Conservation (phyloP, 352 stramenopile species). For the Globisporangium orthogonon region DNA sequence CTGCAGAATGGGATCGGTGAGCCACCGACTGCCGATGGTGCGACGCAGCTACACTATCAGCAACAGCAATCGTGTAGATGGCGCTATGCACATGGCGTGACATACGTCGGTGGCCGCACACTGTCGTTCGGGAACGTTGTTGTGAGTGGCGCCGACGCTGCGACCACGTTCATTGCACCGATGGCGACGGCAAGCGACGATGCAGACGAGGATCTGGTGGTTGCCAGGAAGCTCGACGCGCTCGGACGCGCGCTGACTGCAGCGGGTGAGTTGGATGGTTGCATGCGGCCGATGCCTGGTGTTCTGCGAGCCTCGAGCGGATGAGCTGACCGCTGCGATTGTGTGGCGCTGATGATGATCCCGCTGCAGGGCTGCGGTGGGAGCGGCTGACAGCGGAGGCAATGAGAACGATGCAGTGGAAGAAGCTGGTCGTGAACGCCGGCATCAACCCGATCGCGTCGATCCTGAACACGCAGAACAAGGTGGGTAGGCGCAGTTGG, state of each 20-base stretch:
- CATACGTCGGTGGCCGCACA: slow-evolving; percentile 49
- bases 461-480: slow-evolving; percentile 50
- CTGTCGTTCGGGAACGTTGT: slow-evolving; percentile 34
- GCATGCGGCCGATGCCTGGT: neutral
- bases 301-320: too few relatives aligned
- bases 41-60: neutral
- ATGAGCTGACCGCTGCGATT: neutral
- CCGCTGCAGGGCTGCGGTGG: slow-evolving; percentile 30
- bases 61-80: slow-evolving; percentile 7
- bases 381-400: slow-evolving; percentile 27
- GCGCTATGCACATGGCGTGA: slow-evolving; percentile 57
- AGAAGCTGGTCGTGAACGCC: slow-evolving; percentile 78
- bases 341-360: slow-evolving; percentile 1
- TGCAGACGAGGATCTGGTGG: neutral
- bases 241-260: slow-evolving; percentile 25
- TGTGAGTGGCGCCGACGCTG: slow-evolving; percentile 36
- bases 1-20: slow-evolving; percentile 65
- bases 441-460: slow-evolving; percentile 71
- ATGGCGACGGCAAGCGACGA: slow-evolving; percentile 8
- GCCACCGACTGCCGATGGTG: slow-evolving; percentile 15
- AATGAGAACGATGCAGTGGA: slow-evolving; percentile 67
- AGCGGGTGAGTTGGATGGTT: slow-evolving; percentile 22
- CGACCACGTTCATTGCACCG: slow-evolving; percentile 48
- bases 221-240: slow-evolving; percentile 18
- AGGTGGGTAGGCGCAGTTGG: slow-evolving; percentile 13